Percentiles rank a stretch among this genome's conserved stretches.
phyloP scores from a whole-genome alignment of 1,284 basidiomycete species.

The Bondarzewia mesenterica region DNA sequence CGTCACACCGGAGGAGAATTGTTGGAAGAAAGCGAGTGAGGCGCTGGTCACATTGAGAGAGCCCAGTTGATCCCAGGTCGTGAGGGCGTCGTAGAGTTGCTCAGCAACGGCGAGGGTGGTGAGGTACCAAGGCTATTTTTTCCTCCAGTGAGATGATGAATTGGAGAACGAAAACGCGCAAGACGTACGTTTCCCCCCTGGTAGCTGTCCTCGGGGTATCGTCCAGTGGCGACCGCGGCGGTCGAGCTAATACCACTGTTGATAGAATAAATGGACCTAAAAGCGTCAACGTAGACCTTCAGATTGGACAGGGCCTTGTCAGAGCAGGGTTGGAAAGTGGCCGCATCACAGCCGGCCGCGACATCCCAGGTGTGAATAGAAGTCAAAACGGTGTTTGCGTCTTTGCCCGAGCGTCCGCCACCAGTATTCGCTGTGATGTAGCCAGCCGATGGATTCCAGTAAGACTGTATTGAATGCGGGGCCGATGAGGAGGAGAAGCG shows the following conservation, averaged over 20 bases:
- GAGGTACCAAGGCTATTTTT: constrained; percentile 34
- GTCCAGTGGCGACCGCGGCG: constrained; percentile 40
- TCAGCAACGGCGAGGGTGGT: constrained; percentile 34
- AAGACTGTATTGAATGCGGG: constrained; percentile 25
- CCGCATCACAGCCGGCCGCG: constrained; percentile 32
- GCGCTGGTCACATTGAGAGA: constrained; percentile 26
- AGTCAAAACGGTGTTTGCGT: constrained; percentile 37
- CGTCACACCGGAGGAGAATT: constrained; percentile 24
- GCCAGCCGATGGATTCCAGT: constrained; percentile 31
- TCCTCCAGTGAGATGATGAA: not conserved
- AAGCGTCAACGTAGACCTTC: constrained; percentile 44
- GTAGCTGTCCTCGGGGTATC: constrained; percentile 50
- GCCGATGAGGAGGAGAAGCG: too few species aligned
- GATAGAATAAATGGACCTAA: constrained; percentile 44
- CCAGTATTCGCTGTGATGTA: constrained; percentile 36
- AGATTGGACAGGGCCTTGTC: constrained; percentile 48
- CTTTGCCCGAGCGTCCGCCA: constrained; percentile 35
- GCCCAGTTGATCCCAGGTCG: constrained; percentile 28
- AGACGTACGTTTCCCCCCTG: constrained; percentile 38
- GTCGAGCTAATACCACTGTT: constrained; percentile 36
- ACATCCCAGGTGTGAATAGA: constrained; percentile 32
- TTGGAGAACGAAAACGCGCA: not conserved
- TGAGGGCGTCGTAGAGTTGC: constrained; percentile 36
- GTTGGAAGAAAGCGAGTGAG: constrained; percentile 36
- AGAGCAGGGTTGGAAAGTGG: constrained; percentile 56